phyloP scores from a whole-genome alignment of 1,139 yeast species.

The Scheffersomyces parashehatae region DNA sequence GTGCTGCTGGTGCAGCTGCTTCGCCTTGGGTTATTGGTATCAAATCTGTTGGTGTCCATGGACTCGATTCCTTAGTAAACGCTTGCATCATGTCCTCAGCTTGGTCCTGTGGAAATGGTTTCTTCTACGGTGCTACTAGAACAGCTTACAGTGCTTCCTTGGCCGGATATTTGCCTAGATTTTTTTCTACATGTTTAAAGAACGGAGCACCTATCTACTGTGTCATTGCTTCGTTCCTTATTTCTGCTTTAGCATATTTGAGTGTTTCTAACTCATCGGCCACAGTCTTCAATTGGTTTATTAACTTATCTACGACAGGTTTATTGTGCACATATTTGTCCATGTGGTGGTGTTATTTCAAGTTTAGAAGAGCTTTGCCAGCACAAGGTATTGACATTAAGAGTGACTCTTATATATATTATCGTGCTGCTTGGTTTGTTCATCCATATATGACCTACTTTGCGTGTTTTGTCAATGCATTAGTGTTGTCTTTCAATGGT shows the following conservation, averaged over 20 bases:
- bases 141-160: conserved; percentile 35
- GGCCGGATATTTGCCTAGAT: conserved; percentile 38
- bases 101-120: conserved; percentile 43
- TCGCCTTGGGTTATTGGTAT: conserved; percentile 46
- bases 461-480: conserved; percentile 24
- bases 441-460: conserved; percentile 37
- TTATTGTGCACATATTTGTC: conserved; percentile 53
- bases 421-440: conserved; percentile 27
- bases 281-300: conserved; percentile 40
- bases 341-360: conserved; percentile 49
- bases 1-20: conserved; percentile 34
- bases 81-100: conserved; percentile 36
- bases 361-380: conserved; percentile 32
- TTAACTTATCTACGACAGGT: conserved; percentile 50
- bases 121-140: conserved; percentile 37
- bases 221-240: conserved; percentile 22
- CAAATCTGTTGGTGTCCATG: conserved; percentile 34
- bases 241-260: conserved; percentile 32
- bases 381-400: conserved; percentile 32
- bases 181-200: conserved; percentile 32
- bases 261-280: conserved; percentile 27
- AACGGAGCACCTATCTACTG: conserved; percentile 40
- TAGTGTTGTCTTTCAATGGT: conserved; percentile 39
- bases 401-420: conserved; percentile 23
- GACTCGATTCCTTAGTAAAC: conserved; percentile 37